Evolutionary conservation across 2,329 filamentous ascomycete genomes (phyloP), one percentile per base, ranked within the genome.

Genomic region (Xylariaceae sp.): DNA sequence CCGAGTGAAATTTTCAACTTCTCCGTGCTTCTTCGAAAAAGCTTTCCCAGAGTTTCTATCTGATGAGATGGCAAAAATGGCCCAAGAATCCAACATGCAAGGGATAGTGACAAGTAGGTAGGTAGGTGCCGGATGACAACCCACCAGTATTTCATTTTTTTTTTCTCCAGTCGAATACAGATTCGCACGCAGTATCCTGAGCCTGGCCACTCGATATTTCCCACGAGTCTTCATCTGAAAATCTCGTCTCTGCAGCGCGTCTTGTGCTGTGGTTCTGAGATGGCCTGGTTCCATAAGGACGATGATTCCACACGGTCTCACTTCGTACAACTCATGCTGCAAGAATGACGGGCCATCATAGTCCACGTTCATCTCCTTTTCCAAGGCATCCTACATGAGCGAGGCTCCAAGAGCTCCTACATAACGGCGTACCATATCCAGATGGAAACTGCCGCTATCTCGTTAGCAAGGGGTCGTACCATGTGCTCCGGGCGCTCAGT

Each of bases 291-390:
- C 50, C 39, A 43, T 26, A 45, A 26, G 38, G 49, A 41, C 46
- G 38, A 50, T 41, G 34, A 48, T 39, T 53, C 49, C 43, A 53
- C 36, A 34, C 50, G 44, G 45, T 43, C 33, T 50, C 30, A 38
- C 13, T n/a, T 13, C 30, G 30, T 32, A 7, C 8, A n/a, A 28
- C 28, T 37, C 43, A 39, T 37, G 61, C 61, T 73, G 70, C 71
- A 53, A 74, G 64, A 74, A 54, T 39, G 54, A 62, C 43, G 71
- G 70, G 65, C 71, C 71, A 71, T 74, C 71, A 74, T 74, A 74
- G 71, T 74, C 71, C 71, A 56, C 61, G 70, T 62, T 69, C 62
- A 66, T 68, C 61, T 39, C 19, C 17, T 34, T 39, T 36, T 45
- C 41, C 57, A 52, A 26, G 22, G 22, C 22, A 26, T 26, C 22